These are phyloP conservation scores for Cystofilobasidium bisporidii DNA, from an alignment of 768 basidiomycete genomes.

Conservation along the genomic window DNA sequence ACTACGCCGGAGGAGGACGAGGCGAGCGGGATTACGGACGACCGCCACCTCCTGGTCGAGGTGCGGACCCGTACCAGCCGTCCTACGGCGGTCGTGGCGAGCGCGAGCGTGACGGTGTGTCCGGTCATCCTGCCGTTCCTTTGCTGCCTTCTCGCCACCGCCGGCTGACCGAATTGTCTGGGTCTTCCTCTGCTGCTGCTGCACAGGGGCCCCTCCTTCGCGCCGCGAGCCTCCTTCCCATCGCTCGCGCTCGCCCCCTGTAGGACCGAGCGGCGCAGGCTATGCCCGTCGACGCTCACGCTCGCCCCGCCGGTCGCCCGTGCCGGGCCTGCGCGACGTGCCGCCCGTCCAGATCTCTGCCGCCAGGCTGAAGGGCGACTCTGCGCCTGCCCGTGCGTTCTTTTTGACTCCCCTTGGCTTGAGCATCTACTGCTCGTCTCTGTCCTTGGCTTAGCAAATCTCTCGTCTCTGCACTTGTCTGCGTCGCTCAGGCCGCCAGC, in stretches of 20 bases:
- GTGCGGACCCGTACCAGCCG: neutral
- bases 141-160: no score
- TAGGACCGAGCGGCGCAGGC: neutral
- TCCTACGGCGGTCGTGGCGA: no score
- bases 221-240: no score
- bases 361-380: neutral
- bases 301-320: neutral
- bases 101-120: no score
- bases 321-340: no score
- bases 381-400: neutral
- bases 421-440: neutral
- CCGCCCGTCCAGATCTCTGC: no score
- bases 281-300: neutral
- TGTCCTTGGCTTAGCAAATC: no score
- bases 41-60: neutral
- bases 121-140: no score
- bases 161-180: no score
- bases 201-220: no score
- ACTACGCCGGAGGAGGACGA: neutral
- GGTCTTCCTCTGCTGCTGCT: no score
- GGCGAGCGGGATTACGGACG: neutral
- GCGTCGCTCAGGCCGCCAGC: neutral
- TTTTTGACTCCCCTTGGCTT: neutral
- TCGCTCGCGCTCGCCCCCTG: neutral
- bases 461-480: no score